Evolutionary conservation across 306 rosid species (phyloP).

Genomic region (Acacia melanoxylon): DNA sequence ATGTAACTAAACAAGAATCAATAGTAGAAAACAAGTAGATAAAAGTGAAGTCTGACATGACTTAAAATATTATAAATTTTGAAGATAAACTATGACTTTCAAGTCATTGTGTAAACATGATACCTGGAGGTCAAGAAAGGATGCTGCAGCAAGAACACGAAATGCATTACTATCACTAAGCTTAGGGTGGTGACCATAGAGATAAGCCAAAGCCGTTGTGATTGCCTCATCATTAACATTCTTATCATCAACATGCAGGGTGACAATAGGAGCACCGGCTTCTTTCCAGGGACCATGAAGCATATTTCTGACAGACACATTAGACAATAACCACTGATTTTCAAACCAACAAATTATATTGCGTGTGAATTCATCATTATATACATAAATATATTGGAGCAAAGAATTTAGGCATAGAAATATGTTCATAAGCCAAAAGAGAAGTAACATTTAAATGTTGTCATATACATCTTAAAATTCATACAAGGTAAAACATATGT

Average conservation of each 20-base stretch:
- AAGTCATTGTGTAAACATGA: conserved; percentile 25
- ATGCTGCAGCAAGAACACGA: conserved; percentile 96
- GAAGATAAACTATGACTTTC: background rate
- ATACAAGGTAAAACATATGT: background rate
- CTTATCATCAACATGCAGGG: conserved; percentile 80
- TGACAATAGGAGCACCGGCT: conserved; percentile 78
- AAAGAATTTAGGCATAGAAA: background rate
- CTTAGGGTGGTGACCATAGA: conserved; percentile 94
- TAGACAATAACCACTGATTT: background rate
- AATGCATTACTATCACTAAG: conserved; percentile 86
- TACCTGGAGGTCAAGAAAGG: conserved; percentile 99
- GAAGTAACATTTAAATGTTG: background rate
- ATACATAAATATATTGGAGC: background rate
- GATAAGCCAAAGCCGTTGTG: conserved; percentile 84
- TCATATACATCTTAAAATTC: background rate
- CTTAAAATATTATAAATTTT: background rate
- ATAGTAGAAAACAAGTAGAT: background rate
- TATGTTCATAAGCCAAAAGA: background rate
- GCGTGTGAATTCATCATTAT: background rate
- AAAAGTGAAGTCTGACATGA: background rate
- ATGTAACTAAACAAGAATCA: conserved; percentile 8
- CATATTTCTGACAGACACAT: conserved; percentile 70
- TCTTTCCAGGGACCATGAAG: conserved; percentile 99
- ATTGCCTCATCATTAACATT: conserved; percentile 90
- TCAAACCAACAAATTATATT: background rate